Conservation (phyloP, 2,329 filamentous ascomycete genomes). For the Penicillium glabrum region DNA sequence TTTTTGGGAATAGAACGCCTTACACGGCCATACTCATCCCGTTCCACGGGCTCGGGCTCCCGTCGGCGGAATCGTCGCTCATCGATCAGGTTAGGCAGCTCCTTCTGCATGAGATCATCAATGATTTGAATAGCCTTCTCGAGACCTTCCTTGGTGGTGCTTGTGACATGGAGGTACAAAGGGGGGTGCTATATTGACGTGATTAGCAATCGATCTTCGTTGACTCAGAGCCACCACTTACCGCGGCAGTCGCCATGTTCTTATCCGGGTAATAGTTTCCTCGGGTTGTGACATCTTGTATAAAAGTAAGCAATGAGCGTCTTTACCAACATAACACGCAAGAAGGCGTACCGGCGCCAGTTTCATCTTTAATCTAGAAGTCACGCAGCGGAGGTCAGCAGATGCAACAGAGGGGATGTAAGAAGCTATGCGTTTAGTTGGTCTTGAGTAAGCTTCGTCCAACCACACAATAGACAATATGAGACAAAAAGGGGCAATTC, state of each 20-base stretch:
- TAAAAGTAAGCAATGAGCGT: conserved; percentile 61
- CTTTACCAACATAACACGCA: conserved; percentile 44
- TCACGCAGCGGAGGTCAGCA: conserved; percentile 89
- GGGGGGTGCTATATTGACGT: conserved; percentile 70
- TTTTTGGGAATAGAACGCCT: neutral
- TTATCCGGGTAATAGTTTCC: conserved; percentile 98
- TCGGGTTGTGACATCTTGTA: conserved; percentile 95
- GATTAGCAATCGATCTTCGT: neutral
- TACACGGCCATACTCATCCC: conserved; percentile 88
- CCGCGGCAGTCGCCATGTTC: conserved; percentile 89
- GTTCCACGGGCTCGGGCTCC: conserved; percentile 76
- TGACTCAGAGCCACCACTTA: conserved; percentile 51
- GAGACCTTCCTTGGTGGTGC: conserved; percentile 85
- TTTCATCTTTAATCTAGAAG: conserved; percentile 99
- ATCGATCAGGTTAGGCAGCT: conserved; percentile 91
- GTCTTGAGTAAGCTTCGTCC: conserved; percentile 67
- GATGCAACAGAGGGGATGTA: conserved; percentile 71
- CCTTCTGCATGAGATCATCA: conserved; percentile 92
- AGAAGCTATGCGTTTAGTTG: conserved; percentile 58
- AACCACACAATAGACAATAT: conserved; percentile 56
- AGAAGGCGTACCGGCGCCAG: conserved; percentile 93
- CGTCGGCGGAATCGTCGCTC: conserved; percentile 86
- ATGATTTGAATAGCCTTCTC: conserved; percentile 86
- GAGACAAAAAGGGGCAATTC: conserved; percentile 20
- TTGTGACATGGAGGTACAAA: conserved; percentile 92